These are phyloP conservation scores for Penicillium waksmanii DNA, from an alignment of 495 filamentous ascomycete species.

Conservation along the genomic window DNA sequence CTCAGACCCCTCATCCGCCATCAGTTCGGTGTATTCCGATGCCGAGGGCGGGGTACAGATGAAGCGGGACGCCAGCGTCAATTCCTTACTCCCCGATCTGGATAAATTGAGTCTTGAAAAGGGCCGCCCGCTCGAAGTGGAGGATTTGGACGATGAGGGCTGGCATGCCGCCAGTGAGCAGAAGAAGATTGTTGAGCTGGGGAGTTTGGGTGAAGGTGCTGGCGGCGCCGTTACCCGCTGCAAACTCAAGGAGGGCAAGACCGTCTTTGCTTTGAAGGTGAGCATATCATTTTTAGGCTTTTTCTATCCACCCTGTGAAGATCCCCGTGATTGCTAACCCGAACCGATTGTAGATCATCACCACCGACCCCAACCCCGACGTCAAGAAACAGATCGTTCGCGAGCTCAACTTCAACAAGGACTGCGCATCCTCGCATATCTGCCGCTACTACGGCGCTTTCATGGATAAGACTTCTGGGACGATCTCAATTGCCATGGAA, in stretches of 20 bases:
- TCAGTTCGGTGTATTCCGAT: conserved; percentile 81
- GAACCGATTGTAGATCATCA: conserved; percentile 73
- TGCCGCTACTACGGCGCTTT: conserved; percentile 98
- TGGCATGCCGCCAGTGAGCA: conserved; percentile 92
- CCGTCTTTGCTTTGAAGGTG: conserved; percentile 96
- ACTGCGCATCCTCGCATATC: conserved; percentile 90
- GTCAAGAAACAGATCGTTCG: conserved; percentile 97
- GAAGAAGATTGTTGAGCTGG: conserved; percentile 83
- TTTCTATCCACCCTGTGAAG: not conserved
- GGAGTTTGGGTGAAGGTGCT: conserved; percentile 91
- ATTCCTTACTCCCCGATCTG: conserved; percentile 68
- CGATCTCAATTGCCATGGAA: conserved; percentile 98
- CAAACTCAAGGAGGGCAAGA: conserved; percentile 86
- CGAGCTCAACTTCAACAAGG: conserved; percentile 96
- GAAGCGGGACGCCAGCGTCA: conserved; percentile 75
- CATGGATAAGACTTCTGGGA: conserved; percentile 87
- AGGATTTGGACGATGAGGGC: conserved; percentile 91
- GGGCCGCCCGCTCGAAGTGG: conserved; percentile 81
- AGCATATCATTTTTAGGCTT: conserved; percentile 18
- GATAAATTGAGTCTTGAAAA: conserved; percentile 77
- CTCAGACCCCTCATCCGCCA: conserved; percentile 86
- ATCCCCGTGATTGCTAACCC: conserved; percentile 6
- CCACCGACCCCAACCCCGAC: conserved; percentile 94
- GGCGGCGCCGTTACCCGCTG: conserved; percentile 94
- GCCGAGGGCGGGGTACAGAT: conserved; percentile 67